Percentiles rank a stretch among this genome's conserved stretches.
Conservation (phyloP, 805 yeast species). For the Sungouiella thailandica region DNA sequence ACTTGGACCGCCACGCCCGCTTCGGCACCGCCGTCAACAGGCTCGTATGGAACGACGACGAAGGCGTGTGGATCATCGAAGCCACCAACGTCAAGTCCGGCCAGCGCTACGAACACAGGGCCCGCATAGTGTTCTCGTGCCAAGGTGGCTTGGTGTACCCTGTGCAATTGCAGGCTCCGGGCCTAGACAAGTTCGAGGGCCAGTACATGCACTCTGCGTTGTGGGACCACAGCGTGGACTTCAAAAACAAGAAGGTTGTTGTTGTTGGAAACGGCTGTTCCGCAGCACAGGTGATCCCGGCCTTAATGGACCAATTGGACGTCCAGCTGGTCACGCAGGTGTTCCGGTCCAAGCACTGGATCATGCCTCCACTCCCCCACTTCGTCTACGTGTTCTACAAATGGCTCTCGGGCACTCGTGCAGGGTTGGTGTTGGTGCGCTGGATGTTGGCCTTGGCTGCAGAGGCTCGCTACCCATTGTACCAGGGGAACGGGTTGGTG, state of each 20-base stretch:
- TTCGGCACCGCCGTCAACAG: conserved; percentile 19
- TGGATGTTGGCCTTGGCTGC: conserved; percentile 24
- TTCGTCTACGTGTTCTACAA: conserved; percentile 18
- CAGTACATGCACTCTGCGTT: conserved; percentile 37
- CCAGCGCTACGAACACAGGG: conserved; percentile 25
- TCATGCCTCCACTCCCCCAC: conserved; percentile 34
- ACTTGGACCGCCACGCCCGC: conserved; percentile 18
- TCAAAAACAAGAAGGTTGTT: conserved; percentile 31
- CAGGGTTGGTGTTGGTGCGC: conserved; percentile 26
- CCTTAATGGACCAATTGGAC: conserved; percentile 23
- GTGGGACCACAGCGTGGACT: conserved; percentile 29
- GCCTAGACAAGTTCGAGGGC: conserved; percentile 33
- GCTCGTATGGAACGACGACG: conserved; percentile 19
- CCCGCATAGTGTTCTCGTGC: conserved; percentile 22
- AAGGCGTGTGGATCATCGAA: conserved; percentile 24
- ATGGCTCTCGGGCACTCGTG: conserved; percentile 19
- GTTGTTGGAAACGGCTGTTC: conserved; percentile 42
- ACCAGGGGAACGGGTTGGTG: conserved; percentile 23
- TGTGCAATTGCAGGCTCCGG: conserved; percentile 23
- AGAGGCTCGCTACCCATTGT: conserved; percentile 34
- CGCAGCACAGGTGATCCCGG: conserved; percentile 38
- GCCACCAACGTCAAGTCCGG: conserved; percentile 26
- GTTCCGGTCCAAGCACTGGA: conserved; percentile 32
- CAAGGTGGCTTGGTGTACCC: conserved; percentile 38
- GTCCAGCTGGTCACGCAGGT: conserved; percentile 28